Conservation (phyloP, 306 rosid species). For the Potentilla sterilis region DNA sequence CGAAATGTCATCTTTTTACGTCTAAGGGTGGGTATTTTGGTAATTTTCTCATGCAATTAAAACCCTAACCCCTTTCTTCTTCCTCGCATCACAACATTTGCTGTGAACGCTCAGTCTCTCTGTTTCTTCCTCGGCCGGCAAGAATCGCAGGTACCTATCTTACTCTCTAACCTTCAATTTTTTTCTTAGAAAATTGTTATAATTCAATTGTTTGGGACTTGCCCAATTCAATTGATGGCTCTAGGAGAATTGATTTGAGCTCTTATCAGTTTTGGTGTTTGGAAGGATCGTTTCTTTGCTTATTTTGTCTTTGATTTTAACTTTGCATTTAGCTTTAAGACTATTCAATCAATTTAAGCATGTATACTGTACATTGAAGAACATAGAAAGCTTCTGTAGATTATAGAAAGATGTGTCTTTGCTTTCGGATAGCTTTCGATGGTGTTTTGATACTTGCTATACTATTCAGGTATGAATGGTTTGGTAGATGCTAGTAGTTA, state of each 20-base stretch:
- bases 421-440: not conserved
- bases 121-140: not conserved
- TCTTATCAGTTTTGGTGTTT: not conserved
- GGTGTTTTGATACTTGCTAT: not conserved
- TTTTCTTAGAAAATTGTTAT: not conserved
- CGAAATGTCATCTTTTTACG: no score
- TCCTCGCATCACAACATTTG: not conserved
- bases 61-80: conserved; percentile 11
- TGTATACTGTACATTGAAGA: not conserved
- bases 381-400: not conserved
- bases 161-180: not conserved
- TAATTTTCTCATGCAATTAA: not conserved
- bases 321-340: no score
- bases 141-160: conserved; percentile 1
- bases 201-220: not conserved
- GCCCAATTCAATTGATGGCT: not conserved
- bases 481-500: not conserved
- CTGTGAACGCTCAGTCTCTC: not conserved
- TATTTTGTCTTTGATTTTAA: not conserved
- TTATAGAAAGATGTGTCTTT: not conserved
- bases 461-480: not conserved
- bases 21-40: not conserved
- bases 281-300: not conserved
- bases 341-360: not conserved
- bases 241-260: conserved; percentile 2